Evolutionary conservation across 2,329 filamentous ascomycete species (phyloP), one percentile per base, ranked within the genome.

Genomic region (Clonostachys chloroleuca): DNA sequence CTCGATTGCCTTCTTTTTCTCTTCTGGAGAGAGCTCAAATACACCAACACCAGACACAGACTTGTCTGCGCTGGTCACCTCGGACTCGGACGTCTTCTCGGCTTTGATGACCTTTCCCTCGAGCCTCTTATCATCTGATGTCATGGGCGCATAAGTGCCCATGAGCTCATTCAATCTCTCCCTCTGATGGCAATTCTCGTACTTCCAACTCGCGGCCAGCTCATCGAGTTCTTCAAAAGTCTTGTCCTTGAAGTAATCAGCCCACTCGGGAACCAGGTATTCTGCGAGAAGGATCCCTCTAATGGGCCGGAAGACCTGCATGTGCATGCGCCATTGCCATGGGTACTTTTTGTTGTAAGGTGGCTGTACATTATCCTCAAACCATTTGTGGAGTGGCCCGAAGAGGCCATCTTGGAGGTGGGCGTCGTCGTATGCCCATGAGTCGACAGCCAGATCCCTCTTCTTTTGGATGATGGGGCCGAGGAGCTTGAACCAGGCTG

Each of bases 391-490:
- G 5, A 72, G 54, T 0, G 68, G 67, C 2, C 49, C 55, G 45
- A 68, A 70, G 1, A 76, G 69, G 3, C 50, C 53, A 0, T 61
- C 59, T 40, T 53, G 58, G 3, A 62, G 57, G 41, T 60, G 53
- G 0, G 49, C 53, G 53, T 58, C 51, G 47, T 66, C 56, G 57
- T 62, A 30, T 1, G 75, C 78, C 78, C 79, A 83, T 3, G 69
- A 70, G 52, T 83, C 78, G 1, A 81, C 63, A n/a, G 74, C 73
- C 14, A 79, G 61, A 1, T 58, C 55, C 0, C 70, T 66, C 58
- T 83, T 83, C 64, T 81, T 83, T 45, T 72, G 68, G 3, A 82
- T 58, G 50, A 82, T 78, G 0, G 74, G 69, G 12, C 66, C 57
- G 39, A 83, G 69, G 0, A 72, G 68, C 33, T 67, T 68, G 54